Base-by-base conservation (phyloP, 768 basidiomycete genomes). In the Saitozyma podzolica region DNA sequence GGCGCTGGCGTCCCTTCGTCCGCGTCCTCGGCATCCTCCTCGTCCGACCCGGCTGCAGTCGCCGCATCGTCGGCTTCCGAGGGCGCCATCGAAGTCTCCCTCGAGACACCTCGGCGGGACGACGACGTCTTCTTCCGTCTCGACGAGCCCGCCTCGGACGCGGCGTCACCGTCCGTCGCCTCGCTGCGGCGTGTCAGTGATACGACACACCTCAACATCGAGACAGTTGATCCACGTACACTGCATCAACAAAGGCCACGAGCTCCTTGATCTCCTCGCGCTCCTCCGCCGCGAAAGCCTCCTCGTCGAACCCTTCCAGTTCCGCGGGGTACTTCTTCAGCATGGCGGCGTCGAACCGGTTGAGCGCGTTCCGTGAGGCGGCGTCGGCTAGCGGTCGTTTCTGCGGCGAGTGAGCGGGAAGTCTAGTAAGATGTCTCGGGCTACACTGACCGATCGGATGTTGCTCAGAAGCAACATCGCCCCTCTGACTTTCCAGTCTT, bases 301-400 rank as follows among this genome's bases (percentile, higher is more conserved):
- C 73, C 17, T 65, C 66, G 62, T 83, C 86, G 75, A 91, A 88
- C 10, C 50, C 49, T 63, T 87, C 86, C 11, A 92, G 80, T 68
- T 88, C 86, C 58, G 85, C 83, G 43, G 86, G 85, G 65, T 87
- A 92, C 70, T 86, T 87, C 82, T 91, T 92, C 54, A 80, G 78
- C 49, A 96, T 81, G 5, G 81, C 63, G 0, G 83, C 75, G 40
- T 90, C 86, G 72, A 95, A 93, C 64, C 86, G 87, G 20, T 78
- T 80, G 54, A 95, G 82, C 0, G 91, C 87, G 63, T 88, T 92
- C 49, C 84, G 86, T 13, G 88, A 78, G 61, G 84, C 70, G 52
- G 83, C 80, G 82, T 94, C 83, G 59, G 84, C 76, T 74, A 85
- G 63, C 0, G 86, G 86, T 42, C 84, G 84, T 81, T 85, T 85